Base-by-base conservation (phyloP, 2,329 filamentous ascomycete genomes). In the Claviceps digitariae region DNA sequence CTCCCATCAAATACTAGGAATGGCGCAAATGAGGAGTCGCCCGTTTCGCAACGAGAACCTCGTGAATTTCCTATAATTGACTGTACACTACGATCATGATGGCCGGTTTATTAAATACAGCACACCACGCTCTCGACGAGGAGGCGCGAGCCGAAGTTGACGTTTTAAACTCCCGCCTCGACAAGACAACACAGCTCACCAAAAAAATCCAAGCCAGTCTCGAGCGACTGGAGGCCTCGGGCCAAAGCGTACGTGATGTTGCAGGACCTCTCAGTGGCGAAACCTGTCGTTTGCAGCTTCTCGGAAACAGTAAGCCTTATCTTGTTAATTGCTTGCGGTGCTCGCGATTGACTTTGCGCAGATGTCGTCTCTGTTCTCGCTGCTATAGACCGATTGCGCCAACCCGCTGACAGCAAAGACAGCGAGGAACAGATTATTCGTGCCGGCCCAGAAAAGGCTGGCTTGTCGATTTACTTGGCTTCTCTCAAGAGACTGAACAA, bases 161-260 rank as follows among this genome's bases (percentile, higher is more conserved):
- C 59, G 82, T 86, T 31, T 72, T 86, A 48, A 84, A 83, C 61
- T 85, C 82, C 52, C 76, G 82, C 41, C 81, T 97, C 57, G 89
- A 94, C 62, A 97, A 95, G 77, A 94, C 94, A 61, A 86, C 90
- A 56, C 82, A 89, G 64, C 78, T 97, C 66, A 95, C 90, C 34
- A 95, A 93, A 74, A 95, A 95, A 74, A 96, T 98, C 53, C 87
- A 95, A 69, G 85, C 87, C 29, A 95, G 88, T 51, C 77, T 96
- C 60, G 80, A 82, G 40, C 81, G 90, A 53, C 76, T 98, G 36
- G 90, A 97, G 62, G 82, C 84, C 40, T 94, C 88, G 52, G 93
- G 91, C 20, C 89, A 90, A 70, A 90, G 86, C 56, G 90, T 97
- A 21, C 85, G 89, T 63, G 88, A 95, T 64, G 90, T 94, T 12